Percentiles rank a stretch among this genome's conserved stretches.
Evolutionary conservation across 208 protist genomes (phyloP).

Genomic region (Trypanosoma melophagium): DNA sequence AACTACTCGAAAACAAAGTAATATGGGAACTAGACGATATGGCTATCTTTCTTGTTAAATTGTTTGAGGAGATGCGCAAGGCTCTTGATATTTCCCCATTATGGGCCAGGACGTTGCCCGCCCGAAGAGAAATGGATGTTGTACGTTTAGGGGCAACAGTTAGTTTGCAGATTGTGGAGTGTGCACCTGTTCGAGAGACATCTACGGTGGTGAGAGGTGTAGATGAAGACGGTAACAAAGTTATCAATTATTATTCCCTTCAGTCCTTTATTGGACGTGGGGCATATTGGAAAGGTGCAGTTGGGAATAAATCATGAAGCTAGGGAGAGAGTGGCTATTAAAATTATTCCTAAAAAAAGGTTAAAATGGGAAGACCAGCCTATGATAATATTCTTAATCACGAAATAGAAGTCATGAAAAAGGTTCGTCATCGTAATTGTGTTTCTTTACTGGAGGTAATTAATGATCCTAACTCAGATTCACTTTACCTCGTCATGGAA

Average conservation of each 20-base stretch:
- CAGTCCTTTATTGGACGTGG: constrained; percentile 59
- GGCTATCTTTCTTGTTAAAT: constrained; percentile 10
- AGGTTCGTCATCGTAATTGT: constrained; percentile 94
- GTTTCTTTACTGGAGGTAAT: constrained; percentile 95
- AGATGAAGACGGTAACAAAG: constrained; percentile 59
- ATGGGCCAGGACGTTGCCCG: too few species aligned
- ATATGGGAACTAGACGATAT: background rate
- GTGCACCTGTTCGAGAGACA: constrained; percentile 65
- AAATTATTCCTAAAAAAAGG: constrained; percentile 75
- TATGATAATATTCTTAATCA: constrained; percentile 49
- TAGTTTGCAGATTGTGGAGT: constrained; percentile 53
- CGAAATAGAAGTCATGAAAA: constrained; percentile 94
- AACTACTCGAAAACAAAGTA: background rate
- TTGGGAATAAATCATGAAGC: constrained; percentile 55
- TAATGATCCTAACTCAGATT: constrained; percentile 88
- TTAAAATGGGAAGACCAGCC: constrained; percentile 30
- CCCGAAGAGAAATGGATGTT: too few species aligned
- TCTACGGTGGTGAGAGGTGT: constrained; percentile 39
- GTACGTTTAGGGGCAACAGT: constrained; percentile 37
- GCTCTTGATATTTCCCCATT: background rate
- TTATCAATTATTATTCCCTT: constrained; percentile 77
- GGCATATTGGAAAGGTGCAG: constrained; percentile 68
- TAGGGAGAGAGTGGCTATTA: constrained; percentile 65
- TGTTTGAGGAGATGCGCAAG: background rate
- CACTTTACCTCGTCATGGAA: constrained; percentile 93